These are phyloP conservation scores for Sesbania bispinosa DNA, from an alignment of 306 rosid genomes.

Conservation along the genomic window DNA sequence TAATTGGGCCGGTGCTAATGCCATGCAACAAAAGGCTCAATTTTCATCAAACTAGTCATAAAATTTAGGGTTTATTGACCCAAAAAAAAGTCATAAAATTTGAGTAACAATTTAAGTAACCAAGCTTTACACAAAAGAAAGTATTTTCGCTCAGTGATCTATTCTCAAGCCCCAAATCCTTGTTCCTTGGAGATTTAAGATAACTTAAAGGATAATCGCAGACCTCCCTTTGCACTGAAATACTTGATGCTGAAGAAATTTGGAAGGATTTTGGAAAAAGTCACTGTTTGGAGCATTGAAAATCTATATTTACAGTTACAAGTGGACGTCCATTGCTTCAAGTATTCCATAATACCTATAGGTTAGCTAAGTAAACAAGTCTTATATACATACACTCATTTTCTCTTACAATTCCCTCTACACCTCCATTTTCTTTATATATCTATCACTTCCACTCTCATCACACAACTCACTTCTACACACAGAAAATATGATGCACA, in stretches of 20 bases:
- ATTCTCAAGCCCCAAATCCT: neutral
- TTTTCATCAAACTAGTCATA: neutral
- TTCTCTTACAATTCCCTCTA: too few species aligned
- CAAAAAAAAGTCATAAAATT: too few species aligned
- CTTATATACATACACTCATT: too few species aligned
- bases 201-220: neutral
- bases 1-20: neutral
- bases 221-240: neutral
- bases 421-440: too few species aligned
- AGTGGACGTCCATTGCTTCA: neutral
- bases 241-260: neutral
- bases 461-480: too few species aligned
- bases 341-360: too few species aligned
- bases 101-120: neutral
- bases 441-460: too few species aligned
- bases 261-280: neutral
- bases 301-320: neutral
- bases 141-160: neutral
- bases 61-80: too few species aligned
- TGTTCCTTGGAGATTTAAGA: neutral
- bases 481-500: too few species aligned
- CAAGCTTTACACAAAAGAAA: neutral
- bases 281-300: neutral
- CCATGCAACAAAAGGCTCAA: neutral
- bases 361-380: too few species aligned